Evolutionary conservation across 2,329 filamentous ascomycete genomes (phyloP).

Genomic region (Colletotrichum sp.): DNA sequence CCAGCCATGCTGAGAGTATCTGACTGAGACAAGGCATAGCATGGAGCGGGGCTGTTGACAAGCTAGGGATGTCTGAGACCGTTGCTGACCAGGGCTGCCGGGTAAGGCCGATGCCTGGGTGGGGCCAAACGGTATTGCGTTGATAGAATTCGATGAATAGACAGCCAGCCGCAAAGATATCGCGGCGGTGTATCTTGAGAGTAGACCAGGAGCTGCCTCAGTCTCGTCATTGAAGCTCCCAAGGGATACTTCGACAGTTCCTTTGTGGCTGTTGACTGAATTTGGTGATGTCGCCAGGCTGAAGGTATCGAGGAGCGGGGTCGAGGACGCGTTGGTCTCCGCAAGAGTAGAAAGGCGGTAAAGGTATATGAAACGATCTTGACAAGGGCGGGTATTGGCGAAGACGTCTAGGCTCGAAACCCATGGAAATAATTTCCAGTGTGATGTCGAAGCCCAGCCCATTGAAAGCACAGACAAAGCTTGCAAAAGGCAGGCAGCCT

Average conservation of each 20-base stretch:
- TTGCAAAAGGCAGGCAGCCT: background rate
- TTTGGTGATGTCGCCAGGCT: background rate
- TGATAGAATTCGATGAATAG: background rate
- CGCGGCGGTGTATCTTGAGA: background rate
- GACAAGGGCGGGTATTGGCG: background rate
- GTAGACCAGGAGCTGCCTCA: background rate
- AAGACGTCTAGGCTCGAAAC: background rate
- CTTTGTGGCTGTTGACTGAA: background rate
- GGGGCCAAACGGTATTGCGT: background rate
- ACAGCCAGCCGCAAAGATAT: background rate
- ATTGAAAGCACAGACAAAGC: background rate
- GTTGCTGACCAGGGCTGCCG: background rate
- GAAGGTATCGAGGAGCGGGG: background rate
- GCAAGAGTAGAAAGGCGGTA: background rate
- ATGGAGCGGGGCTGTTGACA: background rate
- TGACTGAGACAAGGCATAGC: conserved; percentile 2
- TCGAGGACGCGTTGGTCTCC: background rate
- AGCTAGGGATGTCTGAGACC: conserved; percentile 17
- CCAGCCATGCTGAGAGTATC: background rate
- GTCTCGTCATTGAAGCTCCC: background rate
- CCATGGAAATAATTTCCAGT: background rate
- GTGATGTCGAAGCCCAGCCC: background rate
- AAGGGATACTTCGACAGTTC: background rate
- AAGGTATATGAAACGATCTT: background rate
- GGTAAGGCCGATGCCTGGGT: background rate